phyloP scores from a whole-genome alignment of 1,284 basidiomycete species.

The Heterobasidion annosum region DNA sequence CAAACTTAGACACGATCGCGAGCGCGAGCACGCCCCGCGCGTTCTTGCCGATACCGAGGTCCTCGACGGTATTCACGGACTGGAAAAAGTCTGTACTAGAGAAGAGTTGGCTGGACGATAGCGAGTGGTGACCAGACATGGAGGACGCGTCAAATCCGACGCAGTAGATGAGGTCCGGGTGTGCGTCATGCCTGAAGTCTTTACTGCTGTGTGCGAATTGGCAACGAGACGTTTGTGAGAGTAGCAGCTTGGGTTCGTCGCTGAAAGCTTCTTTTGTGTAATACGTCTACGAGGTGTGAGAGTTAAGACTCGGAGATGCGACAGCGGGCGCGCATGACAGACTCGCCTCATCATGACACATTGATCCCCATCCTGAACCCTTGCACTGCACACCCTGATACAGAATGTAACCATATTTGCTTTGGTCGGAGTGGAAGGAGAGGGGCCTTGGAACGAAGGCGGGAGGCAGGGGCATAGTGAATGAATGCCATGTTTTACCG shows the following conservation, averaged over 20 bases:
- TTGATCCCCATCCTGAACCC: conserved; percentile 44
- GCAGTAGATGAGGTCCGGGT: conserved; percentile 74
- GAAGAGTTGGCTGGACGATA: conserved; percentile 69
- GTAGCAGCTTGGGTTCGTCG: conserved; percentile 45
- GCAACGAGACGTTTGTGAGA: conserved; percentile 68
- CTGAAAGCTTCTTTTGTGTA: conserved; percentile 81
- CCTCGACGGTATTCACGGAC: conserved; percentile 54
- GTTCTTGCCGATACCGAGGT: conserved; percentile 77
- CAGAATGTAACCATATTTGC: conserved; percentile 69
- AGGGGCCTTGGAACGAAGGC: conserved; percentile 58
- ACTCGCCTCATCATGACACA: conserved; percentile 72
- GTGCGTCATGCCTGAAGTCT: conserved; percentile 70
- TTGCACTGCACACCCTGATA: conserved; percentile 77
- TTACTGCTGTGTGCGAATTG: conserved; percentile 80
- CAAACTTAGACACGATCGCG: conserved; percentile 86
- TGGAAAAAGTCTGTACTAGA: conserved; percentile 80
- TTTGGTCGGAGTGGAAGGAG: conserved; percentile 72
- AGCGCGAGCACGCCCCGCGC: conserved; percentile 82
- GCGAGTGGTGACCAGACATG: conserved; percentile 36
- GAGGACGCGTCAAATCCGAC: conserved; percentile 69
- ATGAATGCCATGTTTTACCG: conserved; percentile 79
- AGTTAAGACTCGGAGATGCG: neutral
- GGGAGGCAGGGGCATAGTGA: conserved; percentile 58
- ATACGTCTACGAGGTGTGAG: conserved; percentile 47
- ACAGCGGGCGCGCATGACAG: neutral